These are phyloP conservation scores for Phialocephala sp. DNA, from an alignment of 2,329 filamentous ascomycete species.

Conservation along the genomic window DNA sequence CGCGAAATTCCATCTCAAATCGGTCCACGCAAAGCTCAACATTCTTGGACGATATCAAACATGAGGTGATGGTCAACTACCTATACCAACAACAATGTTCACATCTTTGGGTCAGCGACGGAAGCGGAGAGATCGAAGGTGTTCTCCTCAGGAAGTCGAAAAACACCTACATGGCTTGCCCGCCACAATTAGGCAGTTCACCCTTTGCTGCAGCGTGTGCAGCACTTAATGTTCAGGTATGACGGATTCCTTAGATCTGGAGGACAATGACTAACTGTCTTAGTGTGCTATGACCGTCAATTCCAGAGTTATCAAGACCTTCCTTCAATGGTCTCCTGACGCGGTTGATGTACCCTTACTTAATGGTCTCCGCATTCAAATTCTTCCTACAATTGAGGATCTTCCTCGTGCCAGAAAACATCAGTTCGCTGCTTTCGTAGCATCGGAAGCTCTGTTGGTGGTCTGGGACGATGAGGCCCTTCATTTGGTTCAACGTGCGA, in stretches of 20 bases:
- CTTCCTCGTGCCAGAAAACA: conserved; percentile 74
- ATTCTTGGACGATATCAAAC: conserved; percentile 74
- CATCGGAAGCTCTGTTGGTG: conserved; percentile 71
- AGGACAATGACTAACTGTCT: conserved; percentile 29
- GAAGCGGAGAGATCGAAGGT: conserved; percentile 71
- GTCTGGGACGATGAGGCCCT: conserved; percentile 85
- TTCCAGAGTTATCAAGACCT: conserved; percentile 79
- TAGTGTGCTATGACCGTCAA: conserved; percentile 83
- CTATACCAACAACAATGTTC: conserved; percentile 81
- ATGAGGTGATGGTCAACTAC: conserved; percentile 85
- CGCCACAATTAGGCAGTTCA: conserved; percentile 66
- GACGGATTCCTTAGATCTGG: conserved; percentile 29
- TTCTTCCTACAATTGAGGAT: conserved; percentile 74
- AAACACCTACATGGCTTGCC: conserved; percentile 76
- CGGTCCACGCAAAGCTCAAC: conserved; percentile 54
- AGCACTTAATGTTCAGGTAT: conserved; percentile 74
- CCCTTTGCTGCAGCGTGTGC: conserved; percentile 68
- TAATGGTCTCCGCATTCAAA: conserved; percentile 79
- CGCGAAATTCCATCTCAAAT: conserved; percentile 58
- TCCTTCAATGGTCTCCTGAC: conserved; percentile 74
- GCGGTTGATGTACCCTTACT: conserved; percentile 76
- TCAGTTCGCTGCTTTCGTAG: conserved; percentile 81
- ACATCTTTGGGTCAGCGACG: conserved; percentile 75
- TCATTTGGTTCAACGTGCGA: conserved; percentile 71
- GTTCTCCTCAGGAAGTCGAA: conserved; percentile 72